phyloP scores from a whole-genome alignment of 768 basidiomycete genomes.

The Pleurotus giganteus region DNA sequence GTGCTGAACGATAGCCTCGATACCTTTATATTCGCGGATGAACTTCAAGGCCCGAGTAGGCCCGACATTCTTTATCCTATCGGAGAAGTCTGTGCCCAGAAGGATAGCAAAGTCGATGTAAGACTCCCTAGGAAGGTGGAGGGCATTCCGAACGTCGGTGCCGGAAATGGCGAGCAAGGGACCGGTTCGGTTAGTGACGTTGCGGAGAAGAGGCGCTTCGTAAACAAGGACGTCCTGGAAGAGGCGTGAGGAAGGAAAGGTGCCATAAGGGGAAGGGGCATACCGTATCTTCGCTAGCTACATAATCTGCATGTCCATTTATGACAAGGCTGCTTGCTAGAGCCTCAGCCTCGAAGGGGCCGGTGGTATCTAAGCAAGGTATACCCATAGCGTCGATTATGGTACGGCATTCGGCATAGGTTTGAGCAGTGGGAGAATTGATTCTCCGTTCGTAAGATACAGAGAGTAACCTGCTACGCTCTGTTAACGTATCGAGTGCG shows the following conservation, averaged over 20 bases:
- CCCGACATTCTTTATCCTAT: constrained; percentile 80
- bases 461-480: constrained; percentile 55
- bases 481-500: constrained; percentile 32
- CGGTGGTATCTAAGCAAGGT: constrained; percentile 64
- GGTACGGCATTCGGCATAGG: constrained; percentile 68
- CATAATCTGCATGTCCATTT: constrained; percentile 78
- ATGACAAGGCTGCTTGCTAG: constrained; percentile 76
- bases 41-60: constrained; percentile 75
- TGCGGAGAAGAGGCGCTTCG: constrained; percentile 79
- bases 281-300: constrained; percentile 89
- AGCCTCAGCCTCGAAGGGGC: constrained; percentile 83
- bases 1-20: constrained; percentile 63
- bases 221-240: constrained; percentile 77
- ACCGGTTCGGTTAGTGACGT: constrained; percentile 57
- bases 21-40: constrained; percentile 67
- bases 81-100: constrained; percentile 88
- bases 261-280: constrained; percentile 16
- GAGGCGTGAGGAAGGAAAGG: background rate
- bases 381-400: constrained; percentile 82
- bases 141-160: constrained; percentile 51
- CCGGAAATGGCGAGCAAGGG: constrained; percentile 70
- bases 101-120: constrained; percentile 87
- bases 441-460: constrained; percentile 65
- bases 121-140: constrained; percentile 52
- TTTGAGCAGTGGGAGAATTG: constrained; percentile 57